Conservation (phyloP, 139 green algal species). For the Coelastrella sp. region DNA sequence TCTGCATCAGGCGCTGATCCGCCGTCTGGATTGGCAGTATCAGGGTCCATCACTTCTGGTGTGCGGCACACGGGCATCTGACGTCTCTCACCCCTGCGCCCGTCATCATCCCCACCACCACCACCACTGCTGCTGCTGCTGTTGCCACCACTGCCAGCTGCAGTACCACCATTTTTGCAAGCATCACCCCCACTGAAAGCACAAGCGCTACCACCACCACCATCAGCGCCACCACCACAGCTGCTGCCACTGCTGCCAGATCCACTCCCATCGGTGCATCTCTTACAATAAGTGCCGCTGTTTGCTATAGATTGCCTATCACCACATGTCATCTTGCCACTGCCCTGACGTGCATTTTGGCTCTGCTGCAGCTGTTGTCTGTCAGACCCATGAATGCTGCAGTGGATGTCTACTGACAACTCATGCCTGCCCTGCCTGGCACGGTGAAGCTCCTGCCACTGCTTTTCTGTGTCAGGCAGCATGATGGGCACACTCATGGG, state of each 20-base stretch:
- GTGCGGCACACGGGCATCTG: background rate
- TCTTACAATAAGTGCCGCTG: background rate
- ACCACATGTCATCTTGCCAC: background rate
- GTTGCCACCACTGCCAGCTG: background rate
- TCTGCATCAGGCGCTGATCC: background rate
- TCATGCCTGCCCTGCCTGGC: background rate
- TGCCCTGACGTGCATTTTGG: background rate
- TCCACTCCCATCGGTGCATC: background rate
- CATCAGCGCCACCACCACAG: background rate
- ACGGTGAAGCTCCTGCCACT: background rate
- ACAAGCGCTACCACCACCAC: too few relatives aligned
- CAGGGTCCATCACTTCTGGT: background rate
- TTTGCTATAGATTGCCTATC: background rate
- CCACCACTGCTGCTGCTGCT: slow-evolving; percentile 14
- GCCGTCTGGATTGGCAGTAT: background rate
- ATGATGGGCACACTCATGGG: too few relatives aligned
- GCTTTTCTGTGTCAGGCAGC: background rate
- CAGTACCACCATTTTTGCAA: background rate
- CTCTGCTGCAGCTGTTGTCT: slow-evolving; percentile 6
- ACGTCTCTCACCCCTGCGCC: background rate
- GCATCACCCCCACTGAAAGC: background rate
- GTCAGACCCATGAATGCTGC: background rate
- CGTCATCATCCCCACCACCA: background rate
- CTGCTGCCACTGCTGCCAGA: slow-evolving; percentile 2
- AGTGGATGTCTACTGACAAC: background rate